Conservation (phyloP, 2,329 filamentous ascomycete species). For the Alternaria conjuncta region DNA sequence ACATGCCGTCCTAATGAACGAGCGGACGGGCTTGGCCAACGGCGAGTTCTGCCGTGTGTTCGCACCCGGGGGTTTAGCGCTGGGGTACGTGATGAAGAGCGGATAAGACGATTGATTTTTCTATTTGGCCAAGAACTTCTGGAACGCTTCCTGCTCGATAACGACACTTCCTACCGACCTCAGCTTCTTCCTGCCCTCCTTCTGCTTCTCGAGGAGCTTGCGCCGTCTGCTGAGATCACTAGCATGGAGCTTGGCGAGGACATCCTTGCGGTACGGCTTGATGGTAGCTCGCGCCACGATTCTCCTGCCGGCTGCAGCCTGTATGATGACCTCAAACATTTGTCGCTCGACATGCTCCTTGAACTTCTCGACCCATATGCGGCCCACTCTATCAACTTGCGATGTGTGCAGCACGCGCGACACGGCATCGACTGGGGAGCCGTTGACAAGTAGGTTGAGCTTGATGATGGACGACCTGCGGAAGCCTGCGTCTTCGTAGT, state of each 20-base stretch:
- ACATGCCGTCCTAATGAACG: background rate
- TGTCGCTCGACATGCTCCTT: conserved; percentile 96
- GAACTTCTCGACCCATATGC: conserved; percentile 92
- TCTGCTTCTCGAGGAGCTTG: conserved; percentile 95
- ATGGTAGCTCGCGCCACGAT: conserved; percentile 92
- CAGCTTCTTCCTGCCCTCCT: conserved; percentile 89
- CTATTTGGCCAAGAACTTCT: conserved; percentile 83
- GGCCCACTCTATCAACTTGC: conserved; percentile 80
- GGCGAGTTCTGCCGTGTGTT: background rate
- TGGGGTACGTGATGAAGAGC: background rate
- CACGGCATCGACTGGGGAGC: conserved; percentile 89
- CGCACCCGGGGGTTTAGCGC: background rate
- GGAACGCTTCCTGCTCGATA: conserved; percentile 96
- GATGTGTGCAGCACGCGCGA: conserved; percentile 85
- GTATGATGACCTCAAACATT: conserved; percentile 97
- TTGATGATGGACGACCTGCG: conserved; percentile 81
- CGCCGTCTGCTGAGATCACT: conserved; percentile 81
- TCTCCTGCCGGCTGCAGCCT: conserved; percentile 81
- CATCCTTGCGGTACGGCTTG: conserved; percentile 96
- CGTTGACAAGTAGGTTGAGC: conserved; percentile 92
- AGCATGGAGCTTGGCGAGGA: conserved; percentile 90
- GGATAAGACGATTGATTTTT: conserved; percentile 4
- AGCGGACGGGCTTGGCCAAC: background rate
- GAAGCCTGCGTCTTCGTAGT: conserved; percentile 96
- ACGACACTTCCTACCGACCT: conserved; percentile 84